Conservation (phyloP, 208 protist species). For the Leishmania turanica region DNA sequence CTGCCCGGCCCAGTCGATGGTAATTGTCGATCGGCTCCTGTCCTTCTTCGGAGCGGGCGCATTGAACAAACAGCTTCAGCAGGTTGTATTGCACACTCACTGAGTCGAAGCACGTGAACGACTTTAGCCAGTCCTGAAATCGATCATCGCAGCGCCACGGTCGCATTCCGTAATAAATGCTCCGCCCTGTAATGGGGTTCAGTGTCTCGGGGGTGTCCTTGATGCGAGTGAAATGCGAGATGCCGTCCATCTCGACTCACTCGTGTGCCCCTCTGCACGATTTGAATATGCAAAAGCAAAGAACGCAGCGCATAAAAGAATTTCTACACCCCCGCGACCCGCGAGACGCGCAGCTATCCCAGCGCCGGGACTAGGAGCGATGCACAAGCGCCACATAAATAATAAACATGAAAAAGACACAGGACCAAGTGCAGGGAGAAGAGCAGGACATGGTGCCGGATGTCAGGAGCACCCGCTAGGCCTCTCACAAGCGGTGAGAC, state of each 20-base stretch:
- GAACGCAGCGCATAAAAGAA: not conserved
- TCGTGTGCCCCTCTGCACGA: not conserved
- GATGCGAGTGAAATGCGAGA: constrained; percentile 72
- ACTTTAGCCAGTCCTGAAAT: constrained; percentile 80
- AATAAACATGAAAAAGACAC: no score
- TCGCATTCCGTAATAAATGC: constrained; percentile 83
- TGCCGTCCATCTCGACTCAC: constrained; percentile 35
- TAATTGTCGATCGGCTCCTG: constrained; percentile 74
- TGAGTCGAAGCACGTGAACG: constrained; percentile 57
- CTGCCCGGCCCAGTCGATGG: constrained; percentile 44
- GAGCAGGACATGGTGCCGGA: no score
- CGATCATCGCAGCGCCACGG: constrained; percentile 86
- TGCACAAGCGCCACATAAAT: no score
- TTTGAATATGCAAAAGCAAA: not conserved
- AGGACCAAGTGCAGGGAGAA: no score
- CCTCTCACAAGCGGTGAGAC: no score
- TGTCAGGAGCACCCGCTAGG: no score
- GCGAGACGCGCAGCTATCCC: no score
- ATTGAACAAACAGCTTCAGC: constrained; percentile 42
- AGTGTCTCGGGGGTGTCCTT: constrained; percentile 60
- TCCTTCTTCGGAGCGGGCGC: constrained; percentile 50
- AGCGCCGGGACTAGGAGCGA: no score
- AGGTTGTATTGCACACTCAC: constrained; percentile 44
- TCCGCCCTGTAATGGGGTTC: constrained; percentile 78
- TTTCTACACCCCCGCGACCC: not conserved